Base-by-base conservation (phyloP, 441 rosid species). In the Pelargonium myrrhifolium region DNA sequence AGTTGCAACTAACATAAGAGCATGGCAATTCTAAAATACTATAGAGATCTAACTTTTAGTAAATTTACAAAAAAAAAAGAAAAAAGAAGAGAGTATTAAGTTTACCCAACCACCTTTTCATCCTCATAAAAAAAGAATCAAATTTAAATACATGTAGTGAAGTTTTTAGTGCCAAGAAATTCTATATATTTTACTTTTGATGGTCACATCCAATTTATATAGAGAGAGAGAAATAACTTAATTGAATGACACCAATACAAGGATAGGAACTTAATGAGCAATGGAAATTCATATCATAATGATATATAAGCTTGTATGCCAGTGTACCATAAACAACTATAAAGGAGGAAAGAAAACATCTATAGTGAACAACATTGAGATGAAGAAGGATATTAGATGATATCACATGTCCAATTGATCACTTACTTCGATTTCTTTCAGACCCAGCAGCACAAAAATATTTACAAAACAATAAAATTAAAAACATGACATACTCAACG, bases 1-100 rank as follows among this genome's bases (percentile, higher is more conserved):
- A 61, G 42, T 78, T 65, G 68, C 60, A 64, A 72, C 39, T 37
- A 17, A 65, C 35, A 53, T 56, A 62, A 63, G 65, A 70, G 72
- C 55, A 49, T 4, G 63, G 9, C 37, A 10, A 42, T 9, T 42
- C 47, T 1, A 42, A 11, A 42, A 42, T 42, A 42, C 3, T 1
- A 42, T 42, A 72, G 55, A 64, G 6, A 17, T 35, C 35, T 49
- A 68, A 58, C 51, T 60, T 66, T 20, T 35, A 35, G 39, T 35
- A 6, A 35, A 35, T 6, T 35, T 35, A 35, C 9, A 35, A 35
- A 3, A 28, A 39, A 2, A 42, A 42, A 42, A 1, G 6, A 39
- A 9, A 42, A 0, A n/a, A n/a, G n/a, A n/a, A n/a, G n/a, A n/a
- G n/a, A n/a, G n/a, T 1, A 0, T 56, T 31, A 58, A 58, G 31